These are phyloP conservation scores for Blastobotrys aristatus DNA, from an alignment of 1,139 yeast species.

Conservation along the genomic window DNA sequence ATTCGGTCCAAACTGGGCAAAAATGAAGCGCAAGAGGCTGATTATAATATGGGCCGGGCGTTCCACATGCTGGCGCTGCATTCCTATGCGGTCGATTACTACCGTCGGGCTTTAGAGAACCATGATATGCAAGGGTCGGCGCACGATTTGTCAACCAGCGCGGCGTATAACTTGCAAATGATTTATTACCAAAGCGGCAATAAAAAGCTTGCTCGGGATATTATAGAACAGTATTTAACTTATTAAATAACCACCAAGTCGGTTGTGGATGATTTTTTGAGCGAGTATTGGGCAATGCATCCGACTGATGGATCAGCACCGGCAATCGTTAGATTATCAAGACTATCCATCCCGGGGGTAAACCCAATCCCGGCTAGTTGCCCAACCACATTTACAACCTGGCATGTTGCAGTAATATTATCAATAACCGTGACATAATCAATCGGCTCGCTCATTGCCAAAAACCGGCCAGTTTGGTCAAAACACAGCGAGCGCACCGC, in stretches of 20 bases:
- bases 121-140: constrained; percentile 31
- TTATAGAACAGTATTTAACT: constrained; percentile 59
- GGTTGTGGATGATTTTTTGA: neutral
- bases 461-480: constrained; percentile 42
- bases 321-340: neutral
- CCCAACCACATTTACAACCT: constrained; percentile 52
- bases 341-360: constrained; percentile 36
- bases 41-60: constrained; percentile 76
- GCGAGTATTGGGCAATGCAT: constrained; percentile 48
- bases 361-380: constrained; percentile 55
- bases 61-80: constrained; percentile 79
- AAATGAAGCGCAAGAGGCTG: constrained; percentile 66
- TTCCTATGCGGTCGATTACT: constrained; percentile 65
- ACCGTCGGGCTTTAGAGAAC: constrained; percentile 54
- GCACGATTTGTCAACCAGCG: constrained; percentile 62
- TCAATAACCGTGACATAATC: constrained; percentile 54
- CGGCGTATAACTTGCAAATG: constrained; percentile 78
- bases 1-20: constrained; percentile 40
- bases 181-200: constrained; percentile 78
- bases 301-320: constrained; percentile 36
- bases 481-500: constrained; percentile 54
- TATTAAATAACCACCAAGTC: constrained; percentile 19
- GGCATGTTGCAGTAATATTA: constrained; percentile 26
- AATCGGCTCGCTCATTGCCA: constrained; percentile 57
- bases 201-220: constrained; percentile 50